A percentile compares a stretch with the other conserved stretches of the same genome.
These are phyloP conservation scores for Cladosporium sp. DNA, from an alignment of 2,329 filamentous ascomycete genomes.

Conservation along the genomic window DNA sequence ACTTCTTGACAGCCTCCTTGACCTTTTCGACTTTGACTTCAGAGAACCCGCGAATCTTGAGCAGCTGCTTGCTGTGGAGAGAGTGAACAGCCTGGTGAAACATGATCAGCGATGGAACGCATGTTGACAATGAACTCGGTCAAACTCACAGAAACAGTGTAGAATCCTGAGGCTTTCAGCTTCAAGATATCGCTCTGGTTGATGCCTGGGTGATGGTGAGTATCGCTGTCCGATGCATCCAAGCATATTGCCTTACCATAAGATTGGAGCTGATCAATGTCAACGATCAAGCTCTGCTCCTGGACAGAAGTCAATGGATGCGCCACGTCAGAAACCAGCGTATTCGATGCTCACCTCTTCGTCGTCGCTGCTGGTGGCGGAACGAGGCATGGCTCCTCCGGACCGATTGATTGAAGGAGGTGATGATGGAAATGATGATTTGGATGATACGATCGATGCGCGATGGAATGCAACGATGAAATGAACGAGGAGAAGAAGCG, in stretches of 20 bases:
- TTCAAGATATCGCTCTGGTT: slow-evolving; percentile 62
- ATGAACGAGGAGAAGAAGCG: neutral
- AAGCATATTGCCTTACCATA: slow-evolving; percentile 50
- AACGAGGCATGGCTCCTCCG: slow-evolving; percentile 44
- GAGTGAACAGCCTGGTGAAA: slow-evolving; percentile 52
- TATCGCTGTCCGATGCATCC: too few species aligned
- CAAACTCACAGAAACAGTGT: slow-evolving; percentile 55
- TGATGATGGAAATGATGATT: neutral
- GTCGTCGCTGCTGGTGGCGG: slow-evolving; percentile 49
- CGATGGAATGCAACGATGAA: neutral
- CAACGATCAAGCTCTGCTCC: slow-evolving; percentile 54
- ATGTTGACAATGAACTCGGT: neutral
- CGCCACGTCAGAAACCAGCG: neutral
- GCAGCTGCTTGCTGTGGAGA: slow-evolving; percentile 54
- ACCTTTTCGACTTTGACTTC: slow-evolving; percentile 68
- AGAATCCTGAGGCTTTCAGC: slow-evolving; percentile 58
- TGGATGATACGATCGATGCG: neutral
- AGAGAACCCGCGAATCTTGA: slow-evolving; percentile 66
- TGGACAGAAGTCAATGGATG: slow-evolving; percentile 18
- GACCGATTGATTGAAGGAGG: neutral
- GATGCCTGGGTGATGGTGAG: slow-evolving; percentile 54
- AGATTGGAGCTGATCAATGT: slow-evolving; percentile 62
- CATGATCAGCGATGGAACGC: neutral
- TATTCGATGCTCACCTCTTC: slow-evolving; percentile 41
- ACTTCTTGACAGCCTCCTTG: slow-evolving; percentile 62